Evolutionary conservation across 495 filamentous ascomycete genomes (phyloP), one percentile per base, ranked within the genome.

Genomic region (Bacidia rubella): DNA sequence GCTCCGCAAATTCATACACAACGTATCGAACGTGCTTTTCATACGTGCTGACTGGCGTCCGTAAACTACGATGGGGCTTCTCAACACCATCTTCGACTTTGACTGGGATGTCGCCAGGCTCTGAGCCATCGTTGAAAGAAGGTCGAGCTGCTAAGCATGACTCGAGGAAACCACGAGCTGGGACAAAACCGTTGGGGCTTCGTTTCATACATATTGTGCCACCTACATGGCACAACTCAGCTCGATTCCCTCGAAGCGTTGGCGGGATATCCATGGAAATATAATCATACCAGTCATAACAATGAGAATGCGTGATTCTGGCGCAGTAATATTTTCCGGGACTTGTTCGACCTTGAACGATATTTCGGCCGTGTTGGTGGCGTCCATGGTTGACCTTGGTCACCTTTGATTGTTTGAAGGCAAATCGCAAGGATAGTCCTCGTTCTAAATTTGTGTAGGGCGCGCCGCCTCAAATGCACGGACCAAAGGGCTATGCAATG

Each of bases 141-240:
- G 88, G 88, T 49, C 86, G 74, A 0, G 86, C 86, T 0, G 80
- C 81, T 74, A 98, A 82, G 52, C 86, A 86, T 47, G 79, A 78
- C 39, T 93, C 74, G 24, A 95, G 74, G 61, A 98, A 98, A 0
- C 85, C 87, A 60, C 79, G 71, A 12, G 85, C 85, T 19, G 87
- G 84, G 9, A 85, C 65, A 49, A 84, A 71, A 7, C 80, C 85
- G 47, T 79, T 74, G 0, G 74, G 71, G 2, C 79, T 83, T 11
- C 74, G 77, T 61, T 78, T 76, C 92, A 98, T 98, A 67, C 89
- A 96, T 52, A 98, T 97, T 1, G 92, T 97, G 19, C 92, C 92
- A 17, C 47, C 47, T 50, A 22, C 19, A 50, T 17, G 25, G 15
- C 2, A 35, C 15, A 24, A 15, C 15, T 32, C 26, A 44, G 41